Evolutionary conservation across 108 stramenopile genomes (phyloP), one percentile per base, ranked within the genome.

Genomic region (Epithemia pelagica): DNA sequence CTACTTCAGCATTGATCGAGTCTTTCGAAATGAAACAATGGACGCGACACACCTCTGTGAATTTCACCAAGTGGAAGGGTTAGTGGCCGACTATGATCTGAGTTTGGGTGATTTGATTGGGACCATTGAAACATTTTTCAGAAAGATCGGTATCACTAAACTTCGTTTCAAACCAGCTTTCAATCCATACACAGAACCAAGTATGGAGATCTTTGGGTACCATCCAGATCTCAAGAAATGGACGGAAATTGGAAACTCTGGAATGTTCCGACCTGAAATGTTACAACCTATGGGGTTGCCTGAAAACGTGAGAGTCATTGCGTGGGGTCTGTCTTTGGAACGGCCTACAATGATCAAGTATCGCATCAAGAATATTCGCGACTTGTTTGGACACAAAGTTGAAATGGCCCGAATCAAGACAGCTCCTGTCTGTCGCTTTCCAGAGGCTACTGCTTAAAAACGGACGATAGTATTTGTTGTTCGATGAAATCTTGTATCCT

Each of bases 321-420:
- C 99, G 15, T 91, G 99, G 99, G 99, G 99, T 19, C 80, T 99
- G 62, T 95, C 95, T 30, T 80, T 99, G 63, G 99, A 99, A 78
- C 82, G 99, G 27, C 99, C 99, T 23, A 99, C 99, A 28, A 99
- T 99, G 99, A 99, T 99, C 88, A 99, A 99, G 80, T 99, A 98
- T 78, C 80, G 98, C 32, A 96, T 99, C 71, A 91, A 89, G 51
- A 99, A 99, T 75, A 99, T 99, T 80, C 87, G 98, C 29, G 96
- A 99, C 72, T 89, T 99, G 69, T 99, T 99, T 77, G 99, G 99
- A 52, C 99, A 99, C 83, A 99, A 99, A 88, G 98, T 97, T 28
- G 96, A 96, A 74, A 73, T 99, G 78, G 92, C 84, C 25, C 85
- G 92, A 69, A 96, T 96, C 32, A 82, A 79, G 74, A 92, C 86